A percentile compares a stretch with the other conserved stretches of the same genome.
These are phyloP conservation scores for Rehmannia glutinosa DNA, from an alignment of 257 asterid species.

Conservation along the genomic window DNA sequence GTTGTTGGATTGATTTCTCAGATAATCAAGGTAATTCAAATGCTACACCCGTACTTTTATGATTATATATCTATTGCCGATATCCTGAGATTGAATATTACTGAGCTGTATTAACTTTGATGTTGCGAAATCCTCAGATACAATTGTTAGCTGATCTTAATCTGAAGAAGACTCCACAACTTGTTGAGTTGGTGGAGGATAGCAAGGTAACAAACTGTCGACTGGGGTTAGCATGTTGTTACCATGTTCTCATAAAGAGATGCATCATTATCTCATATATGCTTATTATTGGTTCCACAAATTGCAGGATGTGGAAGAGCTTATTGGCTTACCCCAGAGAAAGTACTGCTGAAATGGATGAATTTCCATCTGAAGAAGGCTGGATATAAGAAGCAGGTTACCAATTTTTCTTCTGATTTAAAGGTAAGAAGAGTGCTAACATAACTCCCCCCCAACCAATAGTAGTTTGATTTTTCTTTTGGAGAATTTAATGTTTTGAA, in stretches of 20 bases:
- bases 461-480: not conserved
- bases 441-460: not conserved
- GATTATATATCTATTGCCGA: not conserved
- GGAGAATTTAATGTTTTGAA: not conserved
- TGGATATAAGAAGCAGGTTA: conserved; percentile 60
- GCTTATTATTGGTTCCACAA: not conserved
- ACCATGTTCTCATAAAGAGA: not conserved
- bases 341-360: conserved; percentile 83
- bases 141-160: conserved; percentile 92
- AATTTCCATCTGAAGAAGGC: conserved; percentile 79
- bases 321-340: conserved; percentile 64
- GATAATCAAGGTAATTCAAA: conserved; percentile 72
- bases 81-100: not conserved
- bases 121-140: conserved; percentile 45
- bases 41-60: not conserved
- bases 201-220: conserved; percentile 47
- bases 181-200: conserved; percentile 90
- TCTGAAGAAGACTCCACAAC: conserved; percentile 88
- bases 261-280: too few relatives aligned
- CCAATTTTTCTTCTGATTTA: conserved; percentile 78
- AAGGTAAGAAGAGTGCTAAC: conserved; percentile 37
- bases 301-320: conserved; percentile 80
- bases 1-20: conserved; percentile 88
- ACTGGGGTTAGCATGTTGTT: not conserved
- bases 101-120: not conserved